Percentiles rank a stretch among this genome's conserved stretches.
These are phyloP conservation scores for Naematelia aurantialba DNA, from an alignment of 768 basidiomycete genomes.

Conservation along the genomic window DNA sequence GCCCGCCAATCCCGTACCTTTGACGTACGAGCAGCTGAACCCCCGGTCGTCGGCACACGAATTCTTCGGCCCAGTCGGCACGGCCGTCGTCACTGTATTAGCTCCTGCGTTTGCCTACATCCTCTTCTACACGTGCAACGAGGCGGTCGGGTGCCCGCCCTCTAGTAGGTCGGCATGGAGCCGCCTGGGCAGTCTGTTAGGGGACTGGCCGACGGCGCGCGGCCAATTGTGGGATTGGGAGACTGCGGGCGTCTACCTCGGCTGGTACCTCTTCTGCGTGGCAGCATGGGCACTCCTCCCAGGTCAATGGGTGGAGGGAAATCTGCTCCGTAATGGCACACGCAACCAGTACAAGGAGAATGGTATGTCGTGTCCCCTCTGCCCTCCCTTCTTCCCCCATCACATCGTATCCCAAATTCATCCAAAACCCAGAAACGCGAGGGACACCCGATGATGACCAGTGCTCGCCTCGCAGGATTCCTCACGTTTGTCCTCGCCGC, in stretches of 20 bases:
- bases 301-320: conserved; percentile 68
- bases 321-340: conserved; percentile 66
- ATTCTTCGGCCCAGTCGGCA: conserved; percentile 48
- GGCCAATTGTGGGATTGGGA: conserved; percentile 74
- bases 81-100: conserved; percentile 29
- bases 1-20: conserved; percentile 39
- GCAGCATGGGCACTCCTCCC: conserved; percentile 75
- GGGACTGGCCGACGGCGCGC: conserved; percentile 44
- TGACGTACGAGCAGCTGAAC: conserved; percentile 46
- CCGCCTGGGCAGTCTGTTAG: conserved; percentile 15
- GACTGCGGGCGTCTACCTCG: conserved; percentile 70
- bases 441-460: not conserved
- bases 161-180: conserved; percentile 24
- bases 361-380: conserved; percentile 57
- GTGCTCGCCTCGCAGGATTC: conserved; percentile 62
- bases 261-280: conserved; percentile 87
- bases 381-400: not conserved
- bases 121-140: conserved; percentile 47
- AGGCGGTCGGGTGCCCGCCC: conserved; percentile 46
- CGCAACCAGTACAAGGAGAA: conserved; percentile 89
- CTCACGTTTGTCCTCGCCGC: conserved; percentile 78
- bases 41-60: conserved; percentile 36
- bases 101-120: conserved; percentile 42
- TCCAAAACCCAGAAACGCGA: too few species aligned
- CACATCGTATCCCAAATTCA: not conserved